Percentiles rank a stretch among this genome's conserved stretches.
phyloP scores from a whole-genome alignment of 768 basidiomycete species.

The Tubosaeta brunneosetosa region DNA sequence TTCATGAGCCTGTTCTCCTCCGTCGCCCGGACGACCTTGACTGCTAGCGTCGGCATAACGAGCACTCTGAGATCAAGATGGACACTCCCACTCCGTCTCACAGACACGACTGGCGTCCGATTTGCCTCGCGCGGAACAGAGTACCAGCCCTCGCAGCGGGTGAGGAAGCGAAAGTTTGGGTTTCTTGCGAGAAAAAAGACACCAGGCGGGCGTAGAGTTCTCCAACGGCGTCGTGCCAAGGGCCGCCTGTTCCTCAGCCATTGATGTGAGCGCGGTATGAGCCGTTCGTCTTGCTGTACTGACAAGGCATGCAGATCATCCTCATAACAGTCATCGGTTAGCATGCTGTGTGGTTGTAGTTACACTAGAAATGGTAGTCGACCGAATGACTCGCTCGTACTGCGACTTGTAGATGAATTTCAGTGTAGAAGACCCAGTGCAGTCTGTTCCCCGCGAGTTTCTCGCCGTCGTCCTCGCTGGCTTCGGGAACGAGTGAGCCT shows the following conservation, averaged over 20 bases:
- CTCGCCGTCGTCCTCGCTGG: constrained; percentile 85
- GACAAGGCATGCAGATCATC: neutral
- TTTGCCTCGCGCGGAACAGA: constrained; percentile 74
- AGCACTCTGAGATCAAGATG: constrained; percentile 21
- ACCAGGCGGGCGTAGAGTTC: constrained; percentile 64
- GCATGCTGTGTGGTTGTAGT: neutral
- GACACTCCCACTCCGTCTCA: constrained; percentile 17
- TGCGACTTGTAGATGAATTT: constrained; percentile 50
- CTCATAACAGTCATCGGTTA: neutral
- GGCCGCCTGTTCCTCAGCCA: constrained; percentile 80
- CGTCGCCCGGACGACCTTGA: constrained; percentile 14
- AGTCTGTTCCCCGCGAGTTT: constrained; percentile 67
- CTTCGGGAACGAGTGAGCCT: constrained; percentile 81
- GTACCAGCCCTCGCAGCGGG: constrained; percentile 95
- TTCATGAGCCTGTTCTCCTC: constrained; percentile 16
- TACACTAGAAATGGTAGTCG: constrained; percentile 21
- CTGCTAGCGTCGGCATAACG: constrained; percentile 9
- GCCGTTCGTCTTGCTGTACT: neutral
- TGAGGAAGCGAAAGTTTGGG: constrained; percentile 88
- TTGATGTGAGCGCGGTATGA: constrained; percentile 35
- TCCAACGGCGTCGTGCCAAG: constrained; percentile 66
- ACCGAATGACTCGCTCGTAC: constrained; percentile 9
- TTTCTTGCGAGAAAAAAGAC: constrained; percentile 76
- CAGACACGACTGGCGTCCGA: constrained; percentile 35
- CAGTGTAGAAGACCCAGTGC: constrained; percentile 48